These are phyloP conservation scores for Colletotrichum sp. DNA, from an alignment of 2,329 filamentous ascomycete species.

Conservation along the genomic window DNA sequence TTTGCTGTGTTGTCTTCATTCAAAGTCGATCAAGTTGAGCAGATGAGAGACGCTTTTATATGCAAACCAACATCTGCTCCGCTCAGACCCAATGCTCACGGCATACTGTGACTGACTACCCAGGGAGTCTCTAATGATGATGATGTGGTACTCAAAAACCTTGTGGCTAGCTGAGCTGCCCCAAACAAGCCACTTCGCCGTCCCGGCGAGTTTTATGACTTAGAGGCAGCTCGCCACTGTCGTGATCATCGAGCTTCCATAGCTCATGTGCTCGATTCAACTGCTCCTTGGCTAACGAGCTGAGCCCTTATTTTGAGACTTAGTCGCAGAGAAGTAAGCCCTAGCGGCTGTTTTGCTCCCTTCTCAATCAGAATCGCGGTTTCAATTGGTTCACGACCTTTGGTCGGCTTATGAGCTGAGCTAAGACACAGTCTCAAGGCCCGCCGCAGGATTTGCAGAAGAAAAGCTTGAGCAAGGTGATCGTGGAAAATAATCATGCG, in stretches of 20 bases:
- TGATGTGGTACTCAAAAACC: fast-evolving
- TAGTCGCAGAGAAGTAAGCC: neutral
- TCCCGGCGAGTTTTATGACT: neutral
- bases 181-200: neutral
- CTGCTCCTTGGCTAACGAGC: fast-evolving
- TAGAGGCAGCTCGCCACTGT: neutral
- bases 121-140: neutral
- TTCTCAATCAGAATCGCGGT: neutral
- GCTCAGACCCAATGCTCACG: neutral
- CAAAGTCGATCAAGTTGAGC: neutral
- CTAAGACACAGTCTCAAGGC: neutral
- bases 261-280: neutral
- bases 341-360: neutral
- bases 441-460: neutral
- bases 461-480: neutral
- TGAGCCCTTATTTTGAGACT: neutral
- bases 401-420: neutral
- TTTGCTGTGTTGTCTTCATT: no score
- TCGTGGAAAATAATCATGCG: fast-evolving
- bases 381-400: neutral
- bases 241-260: neutral
- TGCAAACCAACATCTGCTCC: neutral
- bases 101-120: neutral
- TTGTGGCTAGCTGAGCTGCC: neutral
- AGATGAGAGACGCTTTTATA: neutral